Evolutionary conservation across 1,284 basidiomycete species (phyloP), one percentile per base, ranked within the genome.

Genomic region (Ceratobasidium sp.): DNA sequence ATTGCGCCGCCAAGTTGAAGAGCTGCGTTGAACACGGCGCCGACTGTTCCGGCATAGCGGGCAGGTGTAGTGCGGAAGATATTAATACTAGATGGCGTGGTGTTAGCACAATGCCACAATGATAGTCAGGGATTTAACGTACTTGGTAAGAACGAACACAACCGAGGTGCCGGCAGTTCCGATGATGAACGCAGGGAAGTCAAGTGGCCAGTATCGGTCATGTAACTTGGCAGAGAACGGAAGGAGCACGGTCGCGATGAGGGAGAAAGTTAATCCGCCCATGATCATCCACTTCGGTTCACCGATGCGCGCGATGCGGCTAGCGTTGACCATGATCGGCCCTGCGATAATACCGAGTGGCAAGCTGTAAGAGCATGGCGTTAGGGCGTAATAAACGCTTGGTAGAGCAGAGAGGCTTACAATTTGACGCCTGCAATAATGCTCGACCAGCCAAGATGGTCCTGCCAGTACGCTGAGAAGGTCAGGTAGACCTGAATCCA

Each of bases 251-350:
- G 84, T 86, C n/a, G 85, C 83, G 41, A 83, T 75, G 41, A 85
- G 79, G 45, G 83, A 76, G 75, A 86, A 73, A 36, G 77, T 77
- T 33, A 85, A 82, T 5, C 84, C 86, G 51, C 78, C 75, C 17
- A 87, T 79, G 76, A 88, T 84, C 60, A 87, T 80, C 81, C 83
- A 86, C 78, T 88, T 88, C 0, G 84, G 81, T 75, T 80, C 82
- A 50, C 85, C 74, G 1, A 78, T 74, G 27, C 82, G 80, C 19
- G 85, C 82, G 47, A 88, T 79, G 19, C 82, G 54, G 11, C 85
- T 85, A 1, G 84, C 84, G 77, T 86, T 83, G 72, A 80, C 80
- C 73, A 82, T 82, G 24, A 80, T 56, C 9, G 47, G n/a, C 3
- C 77, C 44, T 19, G 64, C 63, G 85, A 81, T 29, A 24, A 59